A percentile compares a stretch with the other conserved stretches of the same genome.
Evolutionary conservation across 345 rosid species (phyloP).

Genomic region (Brassica rapa): DNA sequence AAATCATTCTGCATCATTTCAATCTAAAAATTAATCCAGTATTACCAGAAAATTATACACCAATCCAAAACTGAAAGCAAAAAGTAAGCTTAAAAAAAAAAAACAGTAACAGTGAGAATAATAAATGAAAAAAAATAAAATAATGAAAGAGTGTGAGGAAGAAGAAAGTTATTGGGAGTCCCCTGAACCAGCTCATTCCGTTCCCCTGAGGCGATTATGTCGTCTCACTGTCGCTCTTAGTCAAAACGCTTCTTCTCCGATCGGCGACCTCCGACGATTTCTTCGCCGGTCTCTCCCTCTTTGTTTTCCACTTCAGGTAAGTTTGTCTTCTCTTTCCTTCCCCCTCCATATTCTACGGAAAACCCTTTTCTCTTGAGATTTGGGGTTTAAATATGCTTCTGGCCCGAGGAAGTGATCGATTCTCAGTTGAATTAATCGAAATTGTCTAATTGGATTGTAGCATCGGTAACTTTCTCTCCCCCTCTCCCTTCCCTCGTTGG

Average conservation of each 20-base stretch:
- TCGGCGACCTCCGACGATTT: neutral
- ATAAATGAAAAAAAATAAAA: neutral
- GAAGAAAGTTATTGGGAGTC: neutral
- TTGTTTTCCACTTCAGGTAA: neutral
- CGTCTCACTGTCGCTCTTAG: conserved; percentile 16
- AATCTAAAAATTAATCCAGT: no score
- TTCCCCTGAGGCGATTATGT: neutral
- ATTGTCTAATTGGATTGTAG: neutral
- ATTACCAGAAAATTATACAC: no score
- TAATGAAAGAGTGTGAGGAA: neutral
- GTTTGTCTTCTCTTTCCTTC: neutral
- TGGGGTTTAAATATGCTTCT: neutral
- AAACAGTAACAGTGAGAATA: neutral
- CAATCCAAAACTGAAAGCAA: no score
- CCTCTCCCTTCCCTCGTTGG: neutral
- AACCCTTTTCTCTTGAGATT: neutral
- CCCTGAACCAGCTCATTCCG: no score
- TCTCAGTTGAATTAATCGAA: neutral
- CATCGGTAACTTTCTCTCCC: neutral
- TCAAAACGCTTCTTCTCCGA: conserved; percentile 9
- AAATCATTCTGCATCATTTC: no score
- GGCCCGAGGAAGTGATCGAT: neutral
- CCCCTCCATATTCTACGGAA: neutral
- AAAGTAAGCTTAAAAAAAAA: no score
- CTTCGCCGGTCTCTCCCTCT: neutral